Evolutionary conservation across 2,329 filamentous ascomycete species (phyloP).

Genomic region (Magnaporthiopsis poae): DNA sequence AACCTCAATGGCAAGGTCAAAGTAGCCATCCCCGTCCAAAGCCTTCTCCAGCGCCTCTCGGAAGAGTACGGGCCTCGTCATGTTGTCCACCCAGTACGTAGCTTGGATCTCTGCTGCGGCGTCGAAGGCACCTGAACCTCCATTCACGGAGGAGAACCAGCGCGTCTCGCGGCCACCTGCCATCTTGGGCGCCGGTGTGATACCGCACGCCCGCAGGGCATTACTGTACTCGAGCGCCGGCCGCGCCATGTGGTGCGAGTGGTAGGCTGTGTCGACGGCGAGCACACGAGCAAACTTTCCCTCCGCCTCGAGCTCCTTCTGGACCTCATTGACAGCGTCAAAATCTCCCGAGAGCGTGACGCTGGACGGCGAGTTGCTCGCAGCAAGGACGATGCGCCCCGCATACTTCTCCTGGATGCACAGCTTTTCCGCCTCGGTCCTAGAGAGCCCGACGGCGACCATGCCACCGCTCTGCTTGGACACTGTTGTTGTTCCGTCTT

Average conservation of each 20-base stretch:
- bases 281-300: slow-evolving; percentile 27
- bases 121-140: slow-evolving; percentile 8
- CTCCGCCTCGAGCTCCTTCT: slow-evolving; percentile 13
- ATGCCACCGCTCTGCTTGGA: slow-evolving; percentile 21
- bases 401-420: slow-evolving; percentile 17
- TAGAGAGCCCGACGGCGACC: slow-evolving; percentile 25
- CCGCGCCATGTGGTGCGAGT: slow-evolving; percentile 37
- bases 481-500: too few relatives aligned
- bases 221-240: slow-evolving; percentile 25
- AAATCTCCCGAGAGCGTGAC: slow-evolving; percentile 28
- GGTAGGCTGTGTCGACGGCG: slow-evolving; percentile 36
- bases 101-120: slow-evolving; percentile 14
- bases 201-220: slow-evolving; percentile 19
- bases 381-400: slow-evolving; percentile 21
- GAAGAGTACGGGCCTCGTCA: slow-evolving; percentile 34
- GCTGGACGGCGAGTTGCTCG: slow-evolving; percentile 22
- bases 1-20: slow-evolving; percentile 32
- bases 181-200: slow-evolving; percentile 16
- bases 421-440: slow-evolving; percentile 18
- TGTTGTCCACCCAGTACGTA: slow-evolving; percentile 36
- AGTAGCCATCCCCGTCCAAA: slow-evolving; percentile 11
- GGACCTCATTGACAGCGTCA: slow-evolving; percentile 19
- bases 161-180: slow-evolving; percentile 15
- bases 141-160: slow-evolving; percentile 34
- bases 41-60: slow-evolving; percentile 27